These are phyloP conservation scores for Barnettozyma sp. DNA, from an alignment of 805 yeast genomes.

Conservation along the genomic window DNA sequence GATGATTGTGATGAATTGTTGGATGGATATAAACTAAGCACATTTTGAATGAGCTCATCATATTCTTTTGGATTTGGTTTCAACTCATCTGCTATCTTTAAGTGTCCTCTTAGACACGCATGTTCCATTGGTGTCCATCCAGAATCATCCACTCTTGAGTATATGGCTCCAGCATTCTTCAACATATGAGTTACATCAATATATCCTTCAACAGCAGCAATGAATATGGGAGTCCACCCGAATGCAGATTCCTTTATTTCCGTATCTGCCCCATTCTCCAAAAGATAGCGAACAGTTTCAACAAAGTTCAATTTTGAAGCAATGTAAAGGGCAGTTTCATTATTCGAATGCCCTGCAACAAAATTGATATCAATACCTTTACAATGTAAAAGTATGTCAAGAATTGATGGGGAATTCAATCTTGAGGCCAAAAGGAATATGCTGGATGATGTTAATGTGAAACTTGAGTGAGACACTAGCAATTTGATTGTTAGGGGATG, in stretches of 20 bases:
- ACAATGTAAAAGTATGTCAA: slow-evolving; percentile 45
- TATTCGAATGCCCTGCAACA: slow-evolving; percentile 44
- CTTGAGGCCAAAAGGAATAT: slow-evolving; percentile 55
- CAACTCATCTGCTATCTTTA: slow-evolving; percentile 57
- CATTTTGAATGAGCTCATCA: slow-evolving; percentile 24
- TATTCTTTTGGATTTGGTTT: slow-evolving; percentile 37
- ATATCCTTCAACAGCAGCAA: slow-evolving; percentile 84
- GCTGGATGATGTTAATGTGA: slow-evolving; percentile 42
- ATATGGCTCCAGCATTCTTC: slow-evolving; percentile 46
- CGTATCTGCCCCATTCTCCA: slow-evolving; percentile 57
- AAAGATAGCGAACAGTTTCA: slow-evolving; percentile 46
- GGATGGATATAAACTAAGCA: slow-evolving; percentile 3
- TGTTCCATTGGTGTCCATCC: slow-evolving; percentile 99
- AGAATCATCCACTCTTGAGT: slow-evolving; percentile 59
- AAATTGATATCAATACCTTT: slow-evolving; percentile 60
- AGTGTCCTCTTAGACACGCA: slow-evolving; percentile 84
- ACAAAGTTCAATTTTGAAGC: slow-evolving; percentile 60
- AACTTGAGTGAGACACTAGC: slow-evolving; percentile 41
- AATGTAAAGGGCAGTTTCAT: slow-evolving; percentile 78
- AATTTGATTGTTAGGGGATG: slow-evolving; percentile 71
- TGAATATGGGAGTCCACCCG: slow-evolving; percentile 93
- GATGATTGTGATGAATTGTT: slow-evolving; percentile 13
- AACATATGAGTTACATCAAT: slow-evolving; percentile 49
- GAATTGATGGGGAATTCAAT: slow-evolving; percentile 50
- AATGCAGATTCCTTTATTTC: slow-evolving; percentile 72